A percentile compares a stretch with the other conserved stretches of the same genome.
These are phyloP conservation scores for Citrus trifoliata DNA, from an alignment of 345 rosid genomes.

Conservation along the genomic window DNA sequence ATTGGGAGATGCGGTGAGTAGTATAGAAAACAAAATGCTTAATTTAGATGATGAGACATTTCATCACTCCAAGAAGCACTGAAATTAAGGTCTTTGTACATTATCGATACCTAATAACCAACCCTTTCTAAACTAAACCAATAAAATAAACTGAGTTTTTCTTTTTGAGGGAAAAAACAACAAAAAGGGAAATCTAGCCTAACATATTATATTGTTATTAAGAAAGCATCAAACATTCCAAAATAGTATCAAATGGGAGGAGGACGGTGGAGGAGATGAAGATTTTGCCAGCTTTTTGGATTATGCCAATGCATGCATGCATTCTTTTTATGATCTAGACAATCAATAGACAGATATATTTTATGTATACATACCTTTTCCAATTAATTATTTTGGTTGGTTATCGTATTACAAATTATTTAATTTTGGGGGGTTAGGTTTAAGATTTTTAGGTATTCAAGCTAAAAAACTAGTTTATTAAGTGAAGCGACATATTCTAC, in stretches of 20 bases:
- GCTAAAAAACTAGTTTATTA: no score
- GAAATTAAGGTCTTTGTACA: slow-evolving; percentile 50
- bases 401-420: slow-evolving; percentile 10
- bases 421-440: no score
- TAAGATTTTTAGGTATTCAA: no score
- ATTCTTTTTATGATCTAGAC: not conserved
- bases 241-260: slow-evolving; percentile 22
- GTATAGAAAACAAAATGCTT: slow-evolving; percentile 19
- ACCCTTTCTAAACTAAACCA: slow-evolving; percentile 11
- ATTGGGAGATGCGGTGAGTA: slow-evolving; percentile 30
- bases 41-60: slow-evolving; percentile 31
- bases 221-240: slow-evolving; percentile 26
- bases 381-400: slow-evolving; percentile 16
- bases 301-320: slow-evolving; percentile 15
- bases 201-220: slow-evolving; percentile 4
- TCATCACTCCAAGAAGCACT: slow-evolving; percentile 63
- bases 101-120: slow-evolving; percentile 17
- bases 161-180: not conserved
- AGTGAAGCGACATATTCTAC: no score
- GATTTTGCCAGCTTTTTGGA: slow-evolving; percentile 33
- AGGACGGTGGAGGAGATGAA: slow-evolving; percentile 1
- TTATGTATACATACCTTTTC: not conserved
- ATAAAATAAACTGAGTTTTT: not conserved
- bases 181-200: slow-evolving; percentile 13
- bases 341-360: not conserved